Conservation (phyloP, 345 rosid genomes). For the Eucalyptus rudis region DNA sequence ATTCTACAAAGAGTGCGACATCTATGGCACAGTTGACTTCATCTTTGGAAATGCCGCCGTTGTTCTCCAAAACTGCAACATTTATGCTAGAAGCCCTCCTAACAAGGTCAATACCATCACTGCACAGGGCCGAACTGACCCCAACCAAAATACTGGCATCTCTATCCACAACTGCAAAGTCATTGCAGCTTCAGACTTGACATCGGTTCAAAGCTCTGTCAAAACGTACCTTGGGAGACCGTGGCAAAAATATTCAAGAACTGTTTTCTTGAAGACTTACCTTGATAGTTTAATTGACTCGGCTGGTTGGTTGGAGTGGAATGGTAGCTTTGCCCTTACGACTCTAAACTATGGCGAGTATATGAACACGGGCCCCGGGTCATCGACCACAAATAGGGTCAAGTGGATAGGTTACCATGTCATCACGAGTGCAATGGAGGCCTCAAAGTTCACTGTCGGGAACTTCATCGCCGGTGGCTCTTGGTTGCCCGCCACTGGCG, state of each 20-base stretch:
- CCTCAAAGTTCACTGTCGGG: conserved; percentile 23
- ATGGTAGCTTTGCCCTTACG: conserved; percentile 25
- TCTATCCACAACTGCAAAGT: conserved; percentile 36
- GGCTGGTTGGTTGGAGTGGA: conserved; percentile 42
- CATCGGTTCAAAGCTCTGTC: conserved; percentile 22
- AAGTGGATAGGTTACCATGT: conserved; percentile 34
- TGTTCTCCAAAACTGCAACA: conserved; percentile 43
- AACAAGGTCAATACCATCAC: conserved; percentile 30
- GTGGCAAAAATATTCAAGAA: conserved; percentile 37
- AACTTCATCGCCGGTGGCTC: conserved; percentile 32
- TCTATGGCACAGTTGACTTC: conserved; percentile 47
- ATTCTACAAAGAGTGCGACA: conserved; percentile 41
- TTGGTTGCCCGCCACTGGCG: conserved; percentile 32
- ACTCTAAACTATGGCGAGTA: conserved; percentile 32
- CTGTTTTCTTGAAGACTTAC: conserved; percentile 20
- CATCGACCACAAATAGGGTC: conserved; percentile 28
- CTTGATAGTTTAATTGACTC: conserved; percentile 32
- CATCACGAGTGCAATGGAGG: conserved; percentile 24
- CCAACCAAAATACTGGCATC: conserved; percentile 52
- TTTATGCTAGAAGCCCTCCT: conserved; percentile 25
- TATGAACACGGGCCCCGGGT: conserved; percentile 25
- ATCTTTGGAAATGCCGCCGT: conserved; percentile 56
- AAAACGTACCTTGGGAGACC: conserved; percentile 37
- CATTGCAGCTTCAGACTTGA: conserved; percentile 25
- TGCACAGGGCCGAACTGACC: conserved; percentile 37